Conservation (phyloP, 1,139 yeast species). For the Suhomyces bolitotheri region DNA sequence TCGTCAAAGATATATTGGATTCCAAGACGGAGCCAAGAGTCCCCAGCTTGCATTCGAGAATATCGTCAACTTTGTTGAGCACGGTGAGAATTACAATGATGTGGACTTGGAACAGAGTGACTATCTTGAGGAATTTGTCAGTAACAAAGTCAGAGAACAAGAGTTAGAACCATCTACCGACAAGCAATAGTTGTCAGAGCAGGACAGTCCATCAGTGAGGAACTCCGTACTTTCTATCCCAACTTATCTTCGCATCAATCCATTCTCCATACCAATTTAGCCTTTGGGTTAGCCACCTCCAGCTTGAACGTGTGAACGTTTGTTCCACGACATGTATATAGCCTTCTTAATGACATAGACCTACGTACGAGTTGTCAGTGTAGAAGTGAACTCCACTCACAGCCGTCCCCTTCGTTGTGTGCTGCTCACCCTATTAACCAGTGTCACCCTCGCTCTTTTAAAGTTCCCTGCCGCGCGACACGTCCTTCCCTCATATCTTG, state of each 20-base stretch:
- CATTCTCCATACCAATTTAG: no score
- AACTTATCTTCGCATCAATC: no score
- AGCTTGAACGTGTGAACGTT: no score
- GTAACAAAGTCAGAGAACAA: conserved; percentile 22
- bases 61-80: conserved; percentile 70
- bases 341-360: background rate
- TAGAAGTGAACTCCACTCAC: no score
- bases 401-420: no score
- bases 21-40: conserved; percentile 68
- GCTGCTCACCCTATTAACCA: no score
- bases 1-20: conserved; percentile 69
- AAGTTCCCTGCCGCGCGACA: conserved; percentile 8
- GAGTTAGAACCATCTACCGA: conserved; percentile 8
- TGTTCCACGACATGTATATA: background rate
- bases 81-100: conserved; percentile 56
- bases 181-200: background rate
- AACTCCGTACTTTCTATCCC: no score
- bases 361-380: no score
- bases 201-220: no score
- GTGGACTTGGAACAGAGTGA: conserved; percentile 39
- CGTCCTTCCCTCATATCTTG: conserved; percentile 1
- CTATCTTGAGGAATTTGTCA: conserved; percentile 48
- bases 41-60: conserved; percentile 73
- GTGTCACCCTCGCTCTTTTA: no score
- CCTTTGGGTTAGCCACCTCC: no score